A percentile compares a stretch with the other conserved stretches of the same genome.
Evolutionary conservation across 106 monocot species (phyloP).

Genomic region (Dioscorea dumetorum): DNA sequence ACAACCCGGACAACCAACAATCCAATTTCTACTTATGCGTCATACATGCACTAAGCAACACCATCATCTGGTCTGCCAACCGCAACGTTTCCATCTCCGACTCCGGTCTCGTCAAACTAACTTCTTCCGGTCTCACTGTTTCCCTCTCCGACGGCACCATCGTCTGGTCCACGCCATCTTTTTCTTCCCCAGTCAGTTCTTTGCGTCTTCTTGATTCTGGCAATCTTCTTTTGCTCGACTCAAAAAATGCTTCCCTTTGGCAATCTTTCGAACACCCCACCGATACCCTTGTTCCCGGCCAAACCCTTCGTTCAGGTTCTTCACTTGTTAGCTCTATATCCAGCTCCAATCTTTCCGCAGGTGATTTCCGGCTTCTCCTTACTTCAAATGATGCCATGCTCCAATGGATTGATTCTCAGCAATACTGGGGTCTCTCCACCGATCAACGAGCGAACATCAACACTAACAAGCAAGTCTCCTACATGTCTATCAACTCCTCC

Average conservation of each 20-base stretch:
- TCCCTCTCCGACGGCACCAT: constrained; percentile 12
- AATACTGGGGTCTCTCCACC: constrained; percentile 60
- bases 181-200: constrained; percentile 20
- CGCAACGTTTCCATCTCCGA: constrained; percentile 18
- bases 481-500: constrained; percentile 36
- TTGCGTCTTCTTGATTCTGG: constrained; percentile 68
- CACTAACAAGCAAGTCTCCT: constrained; percentile 22
- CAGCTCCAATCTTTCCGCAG: constrained; percentile 19
- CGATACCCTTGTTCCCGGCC: constrained; percentile 57
- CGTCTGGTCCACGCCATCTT: constrained; percentile 58
- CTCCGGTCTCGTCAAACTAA: constrained; percentile 36
- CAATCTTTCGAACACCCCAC: constrained; percentile 79
- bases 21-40: constrained; percentile 40
- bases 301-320: constrained; percentile 33
- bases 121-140: constrained; percentile 41
- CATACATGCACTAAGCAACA: constrained; percentile 20
- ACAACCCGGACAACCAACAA: constrained; percentile 19
- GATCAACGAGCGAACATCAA: constrained; percentile 37
- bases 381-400: constrained; percentile 32
- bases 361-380: constrained; percentile 40
- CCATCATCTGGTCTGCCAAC: constrained; percentile 69
- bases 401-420: constrained; percentile 37
- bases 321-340: constrained; percentile 30
- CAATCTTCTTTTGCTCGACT: constrained; percentile 62
- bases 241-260: constrained; percentile 60